Base-by-base conservation (phyloP, 2,329 filamentous ascomycete genomes). In the Paracamarosporium sp. region DNA sequence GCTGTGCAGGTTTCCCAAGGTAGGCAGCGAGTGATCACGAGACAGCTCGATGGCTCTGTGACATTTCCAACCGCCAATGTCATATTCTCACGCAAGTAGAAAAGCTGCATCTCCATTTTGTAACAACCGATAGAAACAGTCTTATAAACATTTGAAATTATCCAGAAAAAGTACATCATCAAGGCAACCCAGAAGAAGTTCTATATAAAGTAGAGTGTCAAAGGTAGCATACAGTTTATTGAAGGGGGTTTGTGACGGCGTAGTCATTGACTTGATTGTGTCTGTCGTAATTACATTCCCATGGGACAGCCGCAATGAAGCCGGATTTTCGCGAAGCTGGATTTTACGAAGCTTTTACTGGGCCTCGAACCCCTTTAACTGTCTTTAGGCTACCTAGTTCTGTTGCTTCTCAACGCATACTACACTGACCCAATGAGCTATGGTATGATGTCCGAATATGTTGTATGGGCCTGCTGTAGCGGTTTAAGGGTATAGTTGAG, bases 111-210 rank as follows among this genome's bases (percentile, higher is more conserved):
- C 17, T 51, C 30, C 15, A 56, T 30, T 24, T 56, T 40, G 30
- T 36, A 51, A 38, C 54, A 56, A 13, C 51, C 54, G 46, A 51
- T 51, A 5, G 46, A 28, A 3, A 56, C 30, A 5, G 20, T 38
- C 17, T 30, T 31, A 1, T 15, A 15, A 4, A 56, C 12, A 13
- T 15, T 45, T 5, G 25, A 27, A 22, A 56, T 27, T 5, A 28
- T 20, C 20, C 33, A 31, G 31, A 51, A 46, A 15, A 45, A 45
- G 40, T 45, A 56, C 28, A 44, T 22, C 4, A 22, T 9, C 12
- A 45, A 8, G 4, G 33, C 38, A 13, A 30, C 6, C 54, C 54
- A 56, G 15, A 45, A 2, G 9, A 40, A 8, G 22, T 5, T 41
- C 22, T 51, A 38, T 1, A 56, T 36, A 4, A 15, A 27, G 22